Conservation (phyloP, 176 grass and related monocot genomes). For the Aegilops umbellulata region DNA sequence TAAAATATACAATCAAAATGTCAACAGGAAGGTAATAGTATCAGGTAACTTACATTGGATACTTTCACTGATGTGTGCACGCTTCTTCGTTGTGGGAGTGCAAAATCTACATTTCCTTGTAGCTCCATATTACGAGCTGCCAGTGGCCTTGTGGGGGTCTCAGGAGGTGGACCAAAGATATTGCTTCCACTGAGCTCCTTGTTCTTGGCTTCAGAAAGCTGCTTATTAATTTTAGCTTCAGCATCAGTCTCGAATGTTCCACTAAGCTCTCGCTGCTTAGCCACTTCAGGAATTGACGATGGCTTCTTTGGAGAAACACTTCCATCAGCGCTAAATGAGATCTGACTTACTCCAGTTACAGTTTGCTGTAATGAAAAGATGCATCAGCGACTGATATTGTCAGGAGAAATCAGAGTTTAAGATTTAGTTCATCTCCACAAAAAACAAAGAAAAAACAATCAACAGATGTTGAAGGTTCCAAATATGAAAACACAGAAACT, state of each 20-base stretch:
- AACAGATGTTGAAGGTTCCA: background rate
- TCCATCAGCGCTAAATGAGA: conserved; percentile 83
- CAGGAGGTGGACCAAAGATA: conserved; percentile 85
- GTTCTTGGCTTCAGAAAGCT: conserved; percentile 81
- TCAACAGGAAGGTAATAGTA: background rate
- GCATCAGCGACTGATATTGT: conserved; percentile 22
- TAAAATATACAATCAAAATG: background rate
- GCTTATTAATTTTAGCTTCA: conserved; percentile 70
- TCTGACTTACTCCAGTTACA: conserved; percentile 78
- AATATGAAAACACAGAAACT: background rate
- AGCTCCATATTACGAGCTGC: conserved; percentile 75
- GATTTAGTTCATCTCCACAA: background rate
- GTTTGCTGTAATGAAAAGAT: conserved; percentile 59
- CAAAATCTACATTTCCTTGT: conserved; percentile 75
- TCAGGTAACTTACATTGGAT: conserved; percentile 65
- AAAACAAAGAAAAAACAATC: background rate
- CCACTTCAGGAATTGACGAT: conserved; percentile 74
- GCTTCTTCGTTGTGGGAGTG: conserved; percentile 57
- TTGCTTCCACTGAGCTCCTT: conserved; percentile 82
- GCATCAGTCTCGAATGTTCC: conserved; percentile 62
- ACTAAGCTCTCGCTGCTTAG: conserved; percentile 89
- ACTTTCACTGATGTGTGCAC: conserved; percentile 85
- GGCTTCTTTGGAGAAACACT: conserved; percentile 85
- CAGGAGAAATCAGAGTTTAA: background rate
- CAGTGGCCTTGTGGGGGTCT: conserved; percentile 56